Evolutionary conservation across 2,329 filamentous ascomycete genomes (phyloP).

Genomic region (Sclerotinia borealis): DNA sequence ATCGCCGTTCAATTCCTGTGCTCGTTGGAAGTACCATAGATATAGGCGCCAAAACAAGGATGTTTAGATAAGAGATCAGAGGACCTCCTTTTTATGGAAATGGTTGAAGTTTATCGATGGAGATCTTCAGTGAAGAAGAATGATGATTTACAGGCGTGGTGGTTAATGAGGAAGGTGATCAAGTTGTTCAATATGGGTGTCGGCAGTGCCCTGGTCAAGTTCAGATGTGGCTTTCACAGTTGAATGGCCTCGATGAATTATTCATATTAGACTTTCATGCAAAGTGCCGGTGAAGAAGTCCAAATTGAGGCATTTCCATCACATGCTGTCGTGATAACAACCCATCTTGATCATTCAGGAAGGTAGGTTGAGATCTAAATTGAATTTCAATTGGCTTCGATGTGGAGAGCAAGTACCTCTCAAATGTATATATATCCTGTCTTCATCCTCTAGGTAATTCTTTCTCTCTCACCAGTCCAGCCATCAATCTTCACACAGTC

Average conservation of each 20-base stretch:
- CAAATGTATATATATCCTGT: conserved; percentile 10
- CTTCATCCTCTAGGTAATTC: neutral
- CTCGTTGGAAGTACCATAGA: neutral
- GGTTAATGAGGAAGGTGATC: conserved; percentile 8
- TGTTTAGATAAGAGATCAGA: conserved; percentile 8
- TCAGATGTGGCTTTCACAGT: neutral
- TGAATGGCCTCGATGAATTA: neutral
- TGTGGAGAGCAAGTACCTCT: neutral
- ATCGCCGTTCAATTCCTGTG: neutral
- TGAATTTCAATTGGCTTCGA: neutral
- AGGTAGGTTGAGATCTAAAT: conserved; percentile 3
- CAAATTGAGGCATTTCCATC: neutral
- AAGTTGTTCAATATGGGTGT: neutral
- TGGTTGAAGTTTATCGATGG: neutral
- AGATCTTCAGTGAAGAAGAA: neutral
- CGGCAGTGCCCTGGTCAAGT: neutral
- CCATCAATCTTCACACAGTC: conserved; percentile 1
- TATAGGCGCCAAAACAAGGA: conserved; percentile 8
- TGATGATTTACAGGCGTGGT: neutral
- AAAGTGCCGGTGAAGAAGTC: conserved; percentile 3
- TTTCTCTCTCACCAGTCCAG: conserved; percentile 10
- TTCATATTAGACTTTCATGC: neutral
- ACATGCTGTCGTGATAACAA: neutral
- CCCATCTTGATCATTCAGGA: conserved; percentile 3
- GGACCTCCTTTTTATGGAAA: conserved; percentile 12